A percentile compares a stretch with the other conserved stretches of the same genome.
Conservation (phyloP, 495 filamentous ascomycete genomes). For the Xylaria grammica region DNA sequence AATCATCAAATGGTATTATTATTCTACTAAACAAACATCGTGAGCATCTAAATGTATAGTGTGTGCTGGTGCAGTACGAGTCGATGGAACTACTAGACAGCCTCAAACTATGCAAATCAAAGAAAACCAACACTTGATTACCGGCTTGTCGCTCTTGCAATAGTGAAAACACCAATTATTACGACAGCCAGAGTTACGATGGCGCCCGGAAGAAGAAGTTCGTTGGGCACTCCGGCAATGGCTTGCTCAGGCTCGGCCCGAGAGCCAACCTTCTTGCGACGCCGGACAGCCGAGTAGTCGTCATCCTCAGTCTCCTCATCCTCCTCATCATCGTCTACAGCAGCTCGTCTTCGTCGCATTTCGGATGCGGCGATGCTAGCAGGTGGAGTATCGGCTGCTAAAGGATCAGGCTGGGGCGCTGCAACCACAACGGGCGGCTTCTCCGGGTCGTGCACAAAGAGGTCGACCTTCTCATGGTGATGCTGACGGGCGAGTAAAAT, state of each 20-base stretch:
- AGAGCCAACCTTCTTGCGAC: slow-evolving; percentile 42
- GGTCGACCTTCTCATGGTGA: slow-evolving; percentile 88
- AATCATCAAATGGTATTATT: slow-evolving; percentile 14
- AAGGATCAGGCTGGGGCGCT: slow-evolving; percentile 66
- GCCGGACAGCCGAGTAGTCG: slow-evolving; percentile 53
- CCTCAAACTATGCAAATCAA: slow-evolving; percentile 10
- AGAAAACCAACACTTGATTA: slow-evolving; percentile 40
- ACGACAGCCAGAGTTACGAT: slow-evolving; percentile 94
- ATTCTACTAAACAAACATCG: slow-evolving; percentile 13
- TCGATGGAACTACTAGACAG: slow-evolving; percentile 14
- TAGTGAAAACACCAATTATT: slow-evolving; percentile 90
- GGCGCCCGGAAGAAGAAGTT: slow-evolving; percentile 89
- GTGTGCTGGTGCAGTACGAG: slow-evolving; percentile 3
- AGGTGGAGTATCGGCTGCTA: slow-evolving; percentile 55
- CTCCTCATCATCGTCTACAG: slow-evolving; percentile 51
- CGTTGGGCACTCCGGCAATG: slow-evolving; percentile 92
- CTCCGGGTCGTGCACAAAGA: slow-evolving; percentile 94
- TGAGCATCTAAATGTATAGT: slow-evolving; percentile 28
- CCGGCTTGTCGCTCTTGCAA: slow-evolving; percentile 75
- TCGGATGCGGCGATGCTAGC: slow-evolving; percentile 55
- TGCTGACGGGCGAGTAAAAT: slow-evolving; percentile 79
- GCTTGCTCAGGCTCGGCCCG: slow-evolving; percentile 66
- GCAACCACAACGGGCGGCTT: slow-evolving; percentile 75
- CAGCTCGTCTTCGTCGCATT: slow-evolving; percentile 58
- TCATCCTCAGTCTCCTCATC: slow-evolving; percentile 69